Conservation (phyloP, 2,329 filamentous ascomycete genomes). For the Trichoderma lentiforme region DNA sequence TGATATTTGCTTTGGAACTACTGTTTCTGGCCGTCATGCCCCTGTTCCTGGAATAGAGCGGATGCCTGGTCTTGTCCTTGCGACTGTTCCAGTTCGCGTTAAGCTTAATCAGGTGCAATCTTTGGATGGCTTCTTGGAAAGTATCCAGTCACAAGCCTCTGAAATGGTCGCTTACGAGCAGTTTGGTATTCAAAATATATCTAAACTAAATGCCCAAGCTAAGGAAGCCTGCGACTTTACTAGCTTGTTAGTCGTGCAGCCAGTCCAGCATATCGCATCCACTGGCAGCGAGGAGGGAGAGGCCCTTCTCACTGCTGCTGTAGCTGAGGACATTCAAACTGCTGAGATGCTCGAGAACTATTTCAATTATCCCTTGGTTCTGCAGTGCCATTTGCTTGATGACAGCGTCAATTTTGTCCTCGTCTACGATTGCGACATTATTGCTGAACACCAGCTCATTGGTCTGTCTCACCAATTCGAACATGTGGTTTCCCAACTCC, state of each 20-base stretch:
- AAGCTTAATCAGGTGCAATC: constrained; percentile 7
- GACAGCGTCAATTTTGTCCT: background rate
- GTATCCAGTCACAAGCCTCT: constrained; percentile 19
- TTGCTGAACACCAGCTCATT: constrained; percentile 4
- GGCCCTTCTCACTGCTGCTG: background rate
- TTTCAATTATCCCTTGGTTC: constrained; percentile 17
- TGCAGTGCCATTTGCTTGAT: constrained; percentile 9
- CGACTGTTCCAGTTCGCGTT: constrained; percentile 17
- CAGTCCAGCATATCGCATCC: constrained; percentile 14
- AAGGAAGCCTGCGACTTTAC: constrained; percentile 23
- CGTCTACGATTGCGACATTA: constrained; percentile 11
- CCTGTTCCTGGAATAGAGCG: constrained; percentile 21
- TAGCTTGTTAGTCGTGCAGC: constrained; percentile 23
- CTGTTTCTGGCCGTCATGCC: constrained; percentile 23
- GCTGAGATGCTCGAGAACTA: constrained; percentile 14
- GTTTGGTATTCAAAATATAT: constrained; percentile 25
- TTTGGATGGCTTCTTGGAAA: constrained; percentile 8
- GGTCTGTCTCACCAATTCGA: constrained; percentile 13
- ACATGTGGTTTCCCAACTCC: background rate
- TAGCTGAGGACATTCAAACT: background rate
- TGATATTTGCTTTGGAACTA: constrained; percentile 23
- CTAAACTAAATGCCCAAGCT: constrained; percentile 17
- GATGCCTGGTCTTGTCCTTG: constrained; percentile 21
- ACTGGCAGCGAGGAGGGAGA: background rate
- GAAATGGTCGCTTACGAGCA: constrained; percentile 23